Base-by-base conservation (phyloP, 179 eudicot genomes). In the Corrigiola litoralis region DNA sequence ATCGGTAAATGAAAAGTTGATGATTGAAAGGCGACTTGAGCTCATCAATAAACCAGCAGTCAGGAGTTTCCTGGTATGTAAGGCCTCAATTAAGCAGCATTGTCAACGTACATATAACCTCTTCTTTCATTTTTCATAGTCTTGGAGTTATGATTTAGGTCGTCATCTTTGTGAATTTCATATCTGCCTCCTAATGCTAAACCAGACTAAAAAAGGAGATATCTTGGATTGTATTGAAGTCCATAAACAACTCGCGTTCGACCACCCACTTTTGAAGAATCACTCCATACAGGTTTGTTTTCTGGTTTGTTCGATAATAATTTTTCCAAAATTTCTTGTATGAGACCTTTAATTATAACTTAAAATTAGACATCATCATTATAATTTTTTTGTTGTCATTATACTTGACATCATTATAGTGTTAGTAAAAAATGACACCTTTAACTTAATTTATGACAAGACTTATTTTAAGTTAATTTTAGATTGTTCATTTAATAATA, bases 191-290 rank as follows among this genome's bases (percentile, higher is more conserved):
- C 0, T 9, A 0, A 1, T 21, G 29, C 24, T 18, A 2, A 42
- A 34, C 17, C 40, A 74, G 74, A 69, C 74, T 0, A 40, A 44
- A 25, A 16, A 69, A 18, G 78, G 78, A 10, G 78, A 64, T n/a
- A 64, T 64, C 16, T 4, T 74, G 33, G 71, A 74, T 29, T 74
- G 78, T 7, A 40, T 69, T 18, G 78, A 69, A 12, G 64, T 74
- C 13, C 0, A 64, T 13, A 69, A 69, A 29, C 78, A 74, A 64
- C 73, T 29, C 2, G 69, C 70, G 29, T 63, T 74, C 3, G 66
- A 69, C 61, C 73, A 74, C 64, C 78, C 78, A 0, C 37, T 63
- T 45, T 58, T 68, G 6, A 48, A 38, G 58, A 68, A 68, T 34
- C 72, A 68, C 58, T 24, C 58, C 6, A 48, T 68, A 24, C 65